Evolutionary conservation across 768 basidiomycete species (phyloP), one percentile per base, ranked within the genome.

Genomic region (Rossbeevera mucosa): DNA sequence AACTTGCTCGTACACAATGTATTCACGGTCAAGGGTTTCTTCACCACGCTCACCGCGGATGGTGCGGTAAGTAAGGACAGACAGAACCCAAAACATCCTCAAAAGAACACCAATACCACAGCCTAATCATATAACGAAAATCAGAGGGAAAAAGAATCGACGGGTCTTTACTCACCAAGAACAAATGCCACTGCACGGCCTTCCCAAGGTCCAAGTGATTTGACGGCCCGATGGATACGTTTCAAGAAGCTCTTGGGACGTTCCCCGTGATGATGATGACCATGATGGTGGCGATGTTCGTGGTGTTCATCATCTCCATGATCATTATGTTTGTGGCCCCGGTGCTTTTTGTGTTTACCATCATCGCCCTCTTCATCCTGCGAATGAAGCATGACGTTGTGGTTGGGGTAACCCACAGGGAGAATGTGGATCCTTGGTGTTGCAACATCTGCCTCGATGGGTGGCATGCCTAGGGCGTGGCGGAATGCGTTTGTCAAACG

Each of bases 111-210:
- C 90, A 48, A 91, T 80, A 47, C 89, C 89, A 60, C 87, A 90
- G n/a, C 88, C 88, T 89, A 29, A 16, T 45, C 38, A 46, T 4
- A 31, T 9, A 12, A 26, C 30, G 18, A 38, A 20, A 4, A 43
- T 58, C 22, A 57, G 18, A 5, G 9, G 36, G 12, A 38, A 18
- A 47, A 30, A 44, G 5, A 2, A 16, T 30, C n/a, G 1, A 51
- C 36, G 11, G 3, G 2, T 4, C 5, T 40, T 22, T 26, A 75
- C 80, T 60, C 47, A 81, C 89, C 90, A 16, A 92, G 77, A 51
- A 92, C 89, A 54, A 92, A 92, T 4, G 91, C 83, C 14, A 92
- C 83, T 9, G 83, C 82, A 46, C 88, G 77, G 47, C 88, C 88
- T 69, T 92, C 90, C 88, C 90, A 91, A 18, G 81, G 81, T 12